A percentile compares a stretch with the other conserved stretches of the same genome.
Conservation (phyloP, 805 yeast genomes). For the Saturnispora hagleri region DNA sequence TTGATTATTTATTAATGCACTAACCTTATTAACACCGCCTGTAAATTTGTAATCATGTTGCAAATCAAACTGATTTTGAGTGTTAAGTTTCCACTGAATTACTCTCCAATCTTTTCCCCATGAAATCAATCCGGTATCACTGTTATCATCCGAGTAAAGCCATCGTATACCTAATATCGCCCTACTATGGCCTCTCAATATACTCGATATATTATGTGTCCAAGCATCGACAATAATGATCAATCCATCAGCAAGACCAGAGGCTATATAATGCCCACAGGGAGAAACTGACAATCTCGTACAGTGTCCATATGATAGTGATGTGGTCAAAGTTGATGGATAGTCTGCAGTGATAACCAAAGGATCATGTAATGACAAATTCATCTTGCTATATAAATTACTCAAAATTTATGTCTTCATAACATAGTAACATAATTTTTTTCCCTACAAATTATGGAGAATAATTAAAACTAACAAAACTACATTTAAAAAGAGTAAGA, state of each 20-base stretch:
- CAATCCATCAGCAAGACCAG: conserved; percentile 68
- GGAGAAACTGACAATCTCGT: conserved; percentile 60
- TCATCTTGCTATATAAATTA: conserved; percentile 36
- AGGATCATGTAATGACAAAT: conserved; percentile 78
- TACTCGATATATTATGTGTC: conserved; percentile 49
- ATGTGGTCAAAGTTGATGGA: conserved; percentile 74
- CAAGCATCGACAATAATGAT: conserved; percentile 67
- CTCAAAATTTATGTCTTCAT: background rate
- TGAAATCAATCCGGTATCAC: conserved; percentile 45
- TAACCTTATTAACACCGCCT: conserved; percentile 12
- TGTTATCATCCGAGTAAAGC: conserved; percentile 40
- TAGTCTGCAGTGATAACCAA: conserved; percentile 85
- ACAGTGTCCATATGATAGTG: conserved; percentile 56
- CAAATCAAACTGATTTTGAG: conserved; percentile 26
- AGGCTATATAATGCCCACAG: conserved; percentile 79
- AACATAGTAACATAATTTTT: background rate
- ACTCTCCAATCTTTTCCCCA: conserved; percentile 78
- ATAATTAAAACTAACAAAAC: background rate
- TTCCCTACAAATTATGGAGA: background rate
- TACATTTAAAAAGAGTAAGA: background rate
- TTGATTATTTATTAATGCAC: background rate
- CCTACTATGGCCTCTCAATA: conserved; percentile 56
- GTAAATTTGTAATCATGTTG: conserved; percentile 8
- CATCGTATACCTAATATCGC: conserved; percentile 68
- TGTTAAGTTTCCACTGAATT: conserved; percentile 32